Evolutionary conservation across 2,329 filamentous ascomycete genomes (phyloP), one percentile per base, ranked within the genome.

Genomic region (Trichophyton verrucosum): DNA sequence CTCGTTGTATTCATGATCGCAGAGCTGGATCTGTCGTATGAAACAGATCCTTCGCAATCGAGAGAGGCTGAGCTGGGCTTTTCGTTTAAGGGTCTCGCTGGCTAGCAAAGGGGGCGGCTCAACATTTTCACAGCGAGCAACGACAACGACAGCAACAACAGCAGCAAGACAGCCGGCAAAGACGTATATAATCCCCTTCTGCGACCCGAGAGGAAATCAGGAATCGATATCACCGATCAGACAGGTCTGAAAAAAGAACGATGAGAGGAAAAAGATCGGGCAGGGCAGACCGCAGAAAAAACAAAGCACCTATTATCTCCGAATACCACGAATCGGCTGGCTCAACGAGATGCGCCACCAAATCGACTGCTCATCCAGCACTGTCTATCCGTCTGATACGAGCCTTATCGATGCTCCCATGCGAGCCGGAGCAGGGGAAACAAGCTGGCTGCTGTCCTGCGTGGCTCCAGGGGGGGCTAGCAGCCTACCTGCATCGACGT

Each of bases 1-100:
- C 73, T 57, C 40, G 65, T 64, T 38, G 65, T 64, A 60, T 69
- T 74, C 62, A 62, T 74, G 62, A 62, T 59, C 61, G 59, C 60
- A 47, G 59, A 36, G 36, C 15, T 55, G 22, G 22, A 27, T 27
- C 9, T n/a, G 22, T 51, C 20, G 15, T 27, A 27, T 22, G 11
- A 51, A 24, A 51, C 22, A 20, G 11, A 44, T 44, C 40, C 40
- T 44, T 8, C n/a, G 40, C 15, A 7, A 44, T 44, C 15, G 40
- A n/a, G 40, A 44, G 40, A 44, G 40, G 40, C 46, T 51, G 46
- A 47, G 44, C 51, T 27, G 24, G 13, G 11, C 3, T 24, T 30
- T 30, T 20, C 20, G 20, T 20, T 8, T 7, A 30, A 30, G 1
- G 6, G 27, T 30, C 27, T 30, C 27, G 15, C 33, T 38, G 11